Conservation (phyloP, 495 filamentous ascomycete species). For the Achaetomiella virescens region DNA sequence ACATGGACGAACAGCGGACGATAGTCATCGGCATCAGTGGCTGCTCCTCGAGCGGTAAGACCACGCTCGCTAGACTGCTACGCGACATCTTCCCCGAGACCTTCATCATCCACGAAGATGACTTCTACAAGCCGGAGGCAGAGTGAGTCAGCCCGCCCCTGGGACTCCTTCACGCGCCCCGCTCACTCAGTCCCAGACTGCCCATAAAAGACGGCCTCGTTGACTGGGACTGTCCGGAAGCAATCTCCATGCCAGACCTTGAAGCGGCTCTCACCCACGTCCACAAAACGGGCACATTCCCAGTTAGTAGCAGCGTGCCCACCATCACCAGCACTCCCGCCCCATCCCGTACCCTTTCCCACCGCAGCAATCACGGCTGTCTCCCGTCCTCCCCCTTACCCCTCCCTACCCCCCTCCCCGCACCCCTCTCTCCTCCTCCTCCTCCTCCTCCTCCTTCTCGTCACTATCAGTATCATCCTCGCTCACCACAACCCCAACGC, state of each 20-base stretch:
- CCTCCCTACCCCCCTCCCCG: neutral
- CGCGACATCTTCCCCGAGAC: conserved; percentile 63
- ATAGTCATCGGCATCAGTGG: conserved; percentile 68
- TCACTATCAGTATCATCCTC: conserved; percentile 1
- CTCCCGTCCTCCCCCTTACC: neutral
- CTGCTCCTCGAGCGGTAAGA: conserved; percentile 73
- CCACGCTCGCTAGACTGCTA: conserved; percentile 68
- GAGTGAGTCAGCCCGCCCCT: conserved; percentile 39
- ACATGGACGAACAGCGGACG: conserved; percentile 26
- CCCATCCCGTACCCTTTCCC: conserved; percentile 10
- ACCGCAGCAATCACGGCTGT: conserved; percentile 21
- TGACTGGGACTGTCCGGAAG: conserved; percentile 82
- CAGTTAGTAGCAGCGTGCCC: conserved; percentile 33
- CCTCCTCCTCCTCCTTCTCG: conserved; percentile 22
- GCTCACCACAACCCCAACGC: conserved; percentile 12
- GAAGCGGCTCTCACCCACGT: conserved; percentile 56
- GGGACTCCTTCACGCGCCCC: neutral
- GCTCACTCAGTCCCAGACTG: conserved; percentile 29
- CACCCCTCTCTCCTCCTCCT: neutral
- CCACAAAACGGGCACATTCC: conserved; percentile 56
- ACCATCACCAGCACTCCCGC: neutral
- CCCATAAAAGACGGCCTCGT: conserved; percentile 51
- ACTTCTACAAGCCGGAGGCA: conserved; percentile 80
- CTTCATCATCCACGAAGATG: conserved; percentile 86
- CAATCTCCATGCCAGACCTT: conserved; percentile 64